Percentiles rank a stretch among this genome's conserved stretches.
These are phyloP conservation scores for Candida sphagnicola DNA, from an alignment of 805 yeast species.

Conservation along the genomic window DNA sequence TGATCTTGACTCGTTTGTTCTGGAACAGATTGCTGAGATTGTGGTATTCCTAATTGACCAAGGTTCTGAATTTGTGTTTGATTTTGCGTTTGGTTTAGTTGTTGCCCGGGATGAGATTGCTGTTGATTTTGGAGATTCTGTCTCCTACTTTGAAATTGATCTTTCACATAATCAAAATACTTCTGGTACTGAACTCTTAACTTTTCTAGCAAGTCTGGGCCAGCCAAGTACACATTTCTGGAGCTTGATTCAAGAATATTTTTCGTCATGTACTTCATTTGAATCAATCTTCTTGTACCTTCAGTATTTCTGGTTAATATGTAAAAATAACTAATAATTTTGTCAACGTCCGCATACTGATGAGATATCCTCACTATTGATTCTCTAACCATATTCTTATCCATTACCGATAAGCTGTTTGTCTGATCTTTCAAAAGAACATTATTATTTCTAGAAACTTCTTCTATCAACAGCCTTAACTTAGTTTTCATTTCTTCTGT, in stretches of 20 bases:
- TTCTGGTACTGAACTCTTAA: conserved; percentile 69
- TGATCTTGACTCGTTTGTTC: conserved; percentile 12
- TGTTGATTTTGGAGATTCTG: conserved; percentile 34
- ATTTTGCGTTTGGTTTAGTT: conserved; percentile 9
- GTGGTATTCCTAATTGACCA: conserved; percentile 2
- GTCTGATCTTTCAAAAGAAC: conserved; percentile 67
- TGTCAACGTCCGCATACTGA: conserved; percentile 66
- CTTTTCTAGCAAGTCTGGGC: conserved; percentile 67
- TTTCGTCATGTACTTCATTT: conserved; percentile 73
- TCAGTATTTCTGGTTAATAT: conserved; percentile 70
- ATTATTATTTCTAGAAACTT: conserved; percentile 59
- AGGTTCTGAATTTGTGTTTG: not conserved
- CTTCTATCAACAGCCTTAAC: conserved; percentile 62
- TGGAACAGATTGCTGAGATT: conserved; percentile 6
- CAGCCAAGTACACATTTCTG: conserved; percentile 62
- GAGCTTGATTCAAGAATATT: conserved; percentile 69
- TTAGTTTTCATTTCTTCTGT: conserved; percentile 61
- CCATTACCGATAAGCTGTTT: conserved; percentile 53
- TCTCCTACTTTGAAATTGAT: conserved; percentile 43
- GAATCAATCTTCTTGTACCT: conserved; percentile 72
- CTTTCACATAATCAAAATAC: conserved; percentile 71
- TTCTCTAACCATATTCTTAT: conserved; percentile 57
- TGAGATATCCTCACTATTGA: conserved; percentile 53
- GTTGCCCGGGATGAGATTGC: conserved; percentile 17
- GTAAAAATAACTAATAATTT: conserved; percentile 73